Conservation (phyloP, 352 stramenopile species). For the Blastocystis sp. region DNA sequence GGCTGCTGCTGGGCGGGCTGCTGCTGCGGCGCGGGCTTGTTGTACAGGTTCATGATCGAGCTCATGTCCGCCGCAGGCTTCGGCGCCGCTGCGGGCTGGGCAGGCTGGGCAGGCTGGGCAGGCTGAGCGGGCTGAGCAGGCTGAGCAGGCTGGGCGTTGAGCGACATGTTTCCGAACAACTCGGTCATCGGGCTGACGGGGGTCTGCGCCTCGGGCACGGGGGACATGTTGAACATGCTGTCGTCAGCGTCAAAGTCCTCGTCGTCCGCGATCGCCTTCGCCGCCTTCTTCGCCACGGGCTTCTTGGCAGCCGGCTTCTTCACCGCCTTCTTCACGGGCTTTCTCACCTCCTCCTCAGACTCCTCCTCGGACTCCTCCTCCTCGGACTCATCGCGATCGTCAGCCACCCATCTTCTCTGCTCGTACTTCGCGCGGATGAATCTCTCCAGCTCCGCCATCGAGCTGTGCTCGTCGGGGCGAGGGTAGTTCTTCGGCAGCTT, state of each 20-base stretch:
- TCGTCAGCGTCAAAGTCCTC: slow-evolving; percentile 29
- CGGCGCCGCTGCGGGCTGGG: not conserved
- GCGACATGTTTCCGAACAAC: slow-evolving; percentile 29
- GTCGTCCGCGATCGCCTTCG: not conserved
- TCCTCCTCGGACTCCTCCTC: not conserved
- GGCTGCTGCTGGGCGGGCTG: not conserved
- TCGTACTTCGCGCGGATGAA: slow-evolving; percentile 72
- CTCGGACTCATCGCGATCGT: slow-evolving; percentile 2
- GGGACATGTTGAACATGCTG: slow-evolving; percentile 51
- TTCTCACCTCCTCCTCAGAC: not conserved
- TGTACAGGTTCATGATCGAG: slow-evolving; percentile 25
- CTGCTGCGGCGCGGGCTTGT: not conserved
- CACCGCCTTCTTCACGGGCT: slow-evolving; percentile 40
- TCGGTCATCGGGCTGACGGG: slow-evolving; percentile 13
- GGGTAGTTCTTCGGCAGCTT: slow-evolving; percentile 69
- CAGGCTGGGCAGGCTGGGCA: too few species aligned
- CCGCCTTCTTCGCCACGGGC: slow-evolving; percentile 33
- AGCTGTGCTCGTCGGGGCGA: slow-evolving; percentile 67
- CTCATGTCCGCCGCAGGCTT: slow-evolving; percentile 16
- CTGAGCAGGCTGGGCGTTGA: not conserved
- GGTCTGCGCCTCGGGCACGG: slow-evolving; percentile 14
- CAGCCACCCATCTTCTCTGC: slow-evolving; percentile 63
- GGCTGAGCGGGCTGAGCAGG: not conserved
- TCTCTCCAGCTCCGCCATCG: slow-evolving; percentile 61
- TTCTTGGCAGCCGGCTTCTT: not conserved